Conservation (phyloP, 2,329 filamentous ascomycete species). For the Colletotrichum lupini region DNA sequence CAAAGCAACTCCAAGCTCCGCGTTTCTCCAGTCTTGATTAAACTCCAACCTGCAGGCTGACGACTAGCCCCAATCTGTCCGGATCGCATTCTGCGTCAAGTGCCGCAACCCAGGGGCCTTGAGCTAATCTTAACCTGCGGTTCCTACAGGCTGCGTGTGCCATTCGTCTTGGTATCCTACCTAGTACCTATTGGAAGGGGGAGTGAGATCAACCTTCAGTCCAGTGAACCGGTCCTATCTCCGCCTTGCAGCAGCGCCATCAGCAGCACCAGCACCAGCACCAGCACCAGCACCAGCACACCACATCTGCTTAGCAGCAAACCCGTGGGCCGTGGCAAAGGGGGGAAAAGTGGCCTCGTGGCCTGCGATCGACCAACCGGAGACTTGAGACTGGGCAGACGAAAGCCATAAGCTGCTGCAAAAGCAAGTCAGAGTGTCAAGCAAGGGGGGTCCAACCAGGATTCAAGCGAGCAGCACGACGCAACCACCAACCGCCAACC, state of each 20-base stretch:
- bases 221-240: neutral
- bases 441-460: slow-evolving; percentile 22
- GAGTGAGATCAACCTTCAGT: neutral
- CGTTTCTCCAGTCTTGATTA: slow-evolving; percentile 29
- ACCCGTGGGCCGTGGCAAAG: slow-evolving; percentile 3
- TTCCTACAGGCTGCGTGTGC: neutral
- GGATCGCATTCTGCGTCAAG: slow-evolving; percentile 23
- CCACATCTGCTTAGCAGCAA: neutral
- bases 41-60: slow-evolving; percentile 25
- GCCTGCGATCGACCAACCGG: slow-evolving; percentile 15
- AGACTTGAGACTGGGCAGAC: slow-evolving; percentile 3
- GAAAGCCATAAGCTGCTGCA: neutral
- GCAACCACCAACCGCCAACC: neutral
- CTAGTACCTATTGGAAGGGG: neutral
- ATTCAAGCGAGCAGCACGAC: neutral
- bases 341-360: slow-evolving; percentile 26
- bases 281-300: neutral
- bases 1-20: neutral
- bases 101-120: slow-evolving; percentile 16
- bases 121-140: slow-evolving; percentile 20
- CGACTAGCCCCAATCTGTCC: slow-evolving; percentile 20
- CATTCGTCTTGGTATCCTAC: neutral
- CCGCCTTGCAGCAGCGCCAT: slow-evolving; percentile 3
- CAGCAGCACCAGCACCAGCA: neutral
- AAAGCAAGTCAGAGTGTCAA: slow-evolving; percentile 28